Evolutionary conservation across 1,139 yeast genomes (phyloP).

Genomic region (Pichia sp.): DNA sequence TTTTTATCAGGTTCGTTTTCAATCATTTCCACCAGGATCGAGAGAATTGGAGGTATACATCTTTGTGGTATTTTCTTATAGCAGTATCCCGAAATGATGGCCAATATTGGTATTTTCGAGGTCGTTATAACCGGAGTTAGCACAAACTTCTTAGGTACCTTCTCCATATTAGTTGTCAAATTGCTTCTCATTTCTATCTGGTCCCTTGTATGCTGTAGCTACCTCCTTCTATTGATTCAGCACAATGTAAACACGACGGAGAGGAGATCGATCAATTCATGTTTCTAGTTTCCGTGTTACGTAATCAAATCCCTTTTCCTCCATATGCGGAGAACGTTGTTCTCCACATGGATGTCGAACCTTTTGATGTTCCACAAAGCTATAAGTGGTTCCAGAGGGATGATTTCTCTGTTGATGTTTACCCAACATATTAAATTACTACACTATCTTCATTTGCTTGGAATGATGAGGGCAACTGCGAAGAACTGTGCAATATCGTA

Average conservation of each 20-base stretch:
- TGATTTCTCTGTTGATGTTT: no score
- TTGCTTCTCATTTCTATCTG: neutral
- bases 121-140: constrained; percentile 36
- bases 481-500: no score
- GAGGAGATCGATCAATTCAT: neutral
- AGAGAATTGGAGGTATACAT: constrained; percentile 34
- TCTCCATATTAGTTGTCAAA: constrained; percentile 1
- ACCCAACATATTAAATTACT: no score
- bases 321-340: no score
- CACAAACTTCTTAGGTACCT: constrained; percentile 9
- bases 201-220: neutral
- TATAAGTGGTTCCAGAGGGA: no score
- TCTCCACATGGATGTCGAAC: no score
- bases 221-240: neutral
- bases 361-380: no score
- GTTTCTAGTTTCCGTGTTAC: neutral
- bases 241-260: neutral
- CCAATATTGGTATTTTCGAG: constrained; percentile 35
- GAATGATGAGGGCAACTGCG: no score
- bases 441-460: no score
- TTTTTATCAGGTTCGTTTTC: constrained; percentile 24
- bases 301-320: neutral
- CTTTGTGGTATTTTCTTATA: constrained; percentile 34
- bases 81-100: constrained; percentile 37
- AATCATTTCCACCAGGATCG: constrained; percentile 35